Conservation (phyloP, 345 rosid species). For the Psidium guajava region DNA sequence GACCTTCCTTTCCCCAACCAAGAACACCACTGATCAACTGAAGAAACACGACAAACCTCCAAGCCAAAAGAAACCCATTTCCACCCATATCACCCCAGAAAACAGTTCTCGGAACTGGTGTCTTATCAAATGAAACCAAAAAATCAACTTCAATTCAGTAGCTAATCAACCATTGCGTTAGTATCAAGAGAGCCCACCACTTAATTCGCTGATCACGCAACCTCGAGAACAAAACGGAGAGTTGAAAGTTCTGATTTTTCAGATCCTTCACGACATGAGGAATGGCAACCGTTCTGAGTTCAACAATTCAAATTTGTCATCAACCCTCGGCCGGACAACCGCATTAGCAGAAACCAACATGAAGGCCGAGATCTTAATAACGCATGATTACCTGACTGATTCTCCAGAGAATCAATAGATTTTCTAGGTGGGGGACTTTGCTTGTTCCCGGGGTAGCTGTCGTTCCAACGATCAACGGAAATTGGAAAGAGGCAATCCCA, state of each 20-base stretch:
- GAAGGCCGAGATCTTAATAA: not conserved
- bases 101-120: not conserved
- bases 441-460: not conserved
- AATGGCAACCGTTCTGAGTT: not conserved
- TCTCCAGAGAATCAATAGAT: not conserved
- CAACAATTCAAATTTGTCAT: not conserved
- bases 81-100: conserved; percentile 11
- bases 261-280: not conserved
- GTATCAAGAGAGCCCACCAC: not conserved
- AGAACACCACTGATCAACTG: conserved; percentile 43
- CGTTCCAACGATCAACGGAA: not conserved
- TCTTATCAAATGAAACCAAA: not conserved
- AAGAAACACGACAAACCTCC: conserved; percentile 30
- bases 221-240: not conserved
- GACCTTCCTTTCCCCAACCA: conserved; percentile 87
- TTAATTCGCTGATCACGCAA: not conserved
- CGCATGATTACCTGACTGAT: not conserved
- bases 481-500: not conserved
- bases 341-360: not conserved
- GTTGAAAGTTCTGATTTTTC: not conserved
- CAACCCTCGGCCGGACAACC: not conserved
- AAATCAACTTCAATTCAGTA: not conserved
- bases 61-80: conserved; percentile 21
- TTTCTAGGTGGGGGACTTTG: not conserved
- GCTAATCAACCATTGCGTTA: not conserved